These are phyloP conservation scores for Ascosphaera acerosa DNA, from an alignment of 2,329 filamentous ascomycete genomes.

Conservation along the genomic window DNA sequence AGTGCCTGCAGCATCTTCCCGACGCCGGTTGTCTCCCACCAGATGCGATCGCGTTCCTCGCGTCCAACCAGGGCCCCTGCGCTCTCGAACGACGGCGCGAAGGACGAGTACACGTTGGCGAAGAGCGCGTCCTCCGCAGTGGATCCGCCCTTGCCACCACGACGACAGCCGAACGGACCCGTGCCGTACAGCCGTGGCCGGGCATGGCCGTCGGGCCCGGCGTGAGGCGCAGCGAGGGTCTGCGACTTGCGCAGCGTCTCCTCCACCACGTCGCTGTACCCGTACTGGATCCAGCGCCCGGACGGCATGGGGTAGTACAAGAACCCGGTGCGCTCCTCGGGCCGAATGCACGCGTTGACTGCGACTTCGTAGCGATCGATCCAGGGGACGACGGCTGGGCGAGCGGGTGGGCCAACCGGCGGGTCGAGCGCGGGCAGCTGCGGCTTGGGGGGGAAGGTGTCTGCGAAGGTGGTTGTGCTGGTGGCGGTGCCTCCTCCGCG, in stretches of 20 bases:
- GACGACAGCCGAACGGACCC: no score
- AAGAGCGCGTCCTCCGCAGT: constrained; percentile 15
- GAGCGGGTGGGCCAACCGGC: constrained; percentile 8
- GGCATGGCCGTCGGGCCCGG: constrained; percentile 4
- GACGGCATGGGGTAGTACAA: constrained; percentile 16
- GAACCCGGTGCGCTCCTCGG: constrained; percentile 17
- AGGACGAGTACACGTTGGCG: constrained; percentile 23
- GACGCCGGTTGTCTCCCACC: constrained; percentile 21
- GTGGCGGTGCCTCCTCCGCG: constrained; percentile 5
- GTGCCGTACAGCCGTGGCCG: no score
- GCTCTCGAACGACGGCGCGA: constrained; percentile 23
- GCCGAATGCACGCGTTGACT: constrained; percentile 12
- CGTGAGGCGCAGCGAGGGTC: background rate
- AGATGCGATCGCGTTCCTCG: constrained; percentile 19
- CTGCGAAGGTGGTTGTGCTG: constrained; percentile 18
- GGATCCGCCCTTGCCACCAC: no score
- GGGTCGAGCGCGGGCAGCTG: constrained; percentile 16
- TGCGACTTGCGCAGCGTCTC: background rate
- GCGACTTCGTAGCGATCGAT: constrained; percentile 17
- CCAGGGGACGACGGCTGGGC: constrained; percentile 14
- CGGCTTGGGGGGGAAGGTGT: constrained; percentile 19
- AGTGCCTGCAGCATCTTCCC: constrained; percentile 5
- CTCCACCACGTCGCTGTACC: constrained; percentile 4
- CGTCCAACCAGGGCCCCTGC: constrained; percentile 18
- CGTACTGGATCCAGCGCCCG: constrained; percentile 21